These are phyloP conservation scores for Neophaeococcomyces mojaviensis DNA, from an alignment of 2,329 filamentous ascomycete species.

Conservation along the genomic window DNA sequence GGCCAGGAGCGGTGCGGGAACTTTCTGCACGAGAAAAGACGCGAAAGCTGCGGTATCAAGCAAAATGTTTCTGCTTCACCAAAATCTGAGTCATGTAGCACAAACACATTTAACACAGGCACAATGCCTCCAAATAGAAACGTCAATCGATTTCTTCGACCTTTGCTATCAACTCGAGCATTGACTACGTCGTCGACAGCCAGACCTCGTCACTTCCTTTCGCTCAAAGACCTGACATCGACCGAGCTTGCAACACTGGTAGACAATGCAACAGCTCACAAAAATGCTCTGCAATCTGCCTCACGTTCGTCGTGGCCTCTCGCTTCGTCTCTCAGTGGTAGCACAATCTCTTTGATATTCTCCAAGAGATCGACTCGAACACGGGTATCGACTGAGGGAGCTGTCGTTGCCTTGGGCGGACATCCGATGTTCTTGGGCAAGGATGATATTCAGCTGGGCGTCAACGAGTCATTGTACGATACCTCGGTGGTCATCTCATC, in stretches of 20 bases:
- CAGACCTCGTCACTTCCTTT: constrained; percentile 74
- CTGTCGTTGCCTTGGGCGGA: constrained; percentile 78
- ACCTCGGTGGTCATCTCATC: constrained; percentile 89
- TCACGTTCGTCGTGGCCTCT: constrained; percentile 54
- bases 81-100: constrained; percentile 2
- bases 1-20: too few relatives aligned
- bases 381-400: constrained; percentile 85
- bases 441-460: constrained; percentile 92
- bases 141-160: not conserved
- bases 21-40: too few relatives aligned
- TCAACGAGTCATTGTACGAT: constrained; percentile 89
- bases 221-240: constrained; percentile 76
- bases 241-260: constrained; percentile 75
- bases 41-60: too few relatives aligned
- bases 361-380: constrained; percentile 92
- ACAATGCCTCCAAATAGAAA: not conserved
- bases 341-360: constrained; percentile 92
- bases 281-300: constrained; percentile 44
- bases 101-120: not conserved
- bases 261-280: constrained; percentile 70
- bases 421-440: constrained; percentile 95
- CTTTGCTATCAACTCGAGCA: not conserved
- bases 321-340: constrained; percentile 60
- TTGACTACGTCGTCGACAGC: not conserved
- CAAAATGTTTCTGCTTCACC: not conserved